Evolutionary conservation across 2,329 filamentous ascomycete species (phyloP).

Genomic region (Ophiognomonia clavigignenti-juglandacearum): DNA sequence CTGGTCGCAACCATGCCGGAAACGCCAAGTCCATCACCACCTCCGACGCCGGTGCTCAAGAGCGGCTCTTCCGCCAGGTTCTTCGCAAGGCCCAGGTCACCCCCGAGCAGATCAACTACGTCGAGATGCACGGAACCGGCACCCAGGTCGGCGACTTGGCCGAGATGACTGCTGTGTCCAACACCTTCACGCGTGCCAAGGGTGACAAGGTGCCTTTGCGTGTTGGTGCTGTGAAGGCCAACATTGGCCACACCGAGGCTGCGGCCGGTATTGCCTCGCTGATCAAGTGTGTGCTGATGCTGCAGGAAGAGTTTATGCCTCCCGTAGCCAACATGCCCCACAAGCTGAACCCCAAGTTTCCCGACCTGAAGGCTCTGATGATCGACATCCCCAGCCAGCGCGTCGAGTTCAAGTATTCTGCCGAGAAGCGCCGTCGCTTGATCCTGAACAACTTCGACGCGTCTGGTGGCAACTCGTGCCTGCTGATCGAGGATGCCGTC

Average conservation of each 20-base stretch:
- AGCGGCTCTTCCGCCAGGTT: slow-evolving; percentile 26
- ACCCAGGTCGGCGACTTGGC: slow-evolving; percentile 35
- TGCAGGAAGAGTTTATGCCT: slow-evolving; percentile 51
- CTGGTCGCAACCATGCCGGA: slow-evolving; percentile 37
- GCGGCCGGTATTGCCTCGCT: slow-evolving; percentile 50
- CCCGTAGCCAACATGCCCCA: slow-evolving; percentile 59
- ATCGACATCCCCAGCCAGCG: slow-evolving; percentile 46
- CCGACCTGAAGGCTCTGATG: slow-evolving; percentile 44
- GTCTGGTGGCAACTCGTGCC: slow-evolving; percentile 59
- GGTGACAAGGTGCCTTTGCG: slow-evolving; percentile 34
- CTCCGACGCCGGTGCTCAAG: slow-evolving; percentile 23
- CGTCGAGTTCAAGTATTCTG: slow-evolving; percentile 36
- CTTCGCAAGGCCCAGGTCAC: slow-evolving; percentile 22
- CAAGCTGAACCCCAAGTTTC: slow-evolving; percentile 49
- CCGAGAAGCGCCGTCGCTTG: slow-evolving; percentile 33
- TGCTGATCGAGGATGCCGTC: slow-evolving; percentile 54
- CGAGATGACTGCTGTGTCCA: slow-evolving; percentile 18
- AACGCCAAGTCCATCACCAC: slow-evolving; percentile 26
- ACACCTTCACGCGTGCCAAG: slow-evolving; percentile 7
- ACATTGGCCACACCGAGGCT: slow-evolving; percentile 53
- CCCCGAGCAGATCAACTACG: slow-evolving; percentile 23
- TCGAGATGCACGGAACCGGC: slow-evolving; percentile 40
- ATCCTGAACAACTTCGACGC: slow-evolving; percentile 61
- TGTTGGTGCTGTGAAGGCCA: slow-evolving; percentile 54
- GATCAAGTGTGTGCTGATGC: slow-evolving; percentile 54